Base-by-base conservation (phyloP, 2,329 filamentous ascomycete genomes). In the Phaeophleospora eucalypticola region DNA sequence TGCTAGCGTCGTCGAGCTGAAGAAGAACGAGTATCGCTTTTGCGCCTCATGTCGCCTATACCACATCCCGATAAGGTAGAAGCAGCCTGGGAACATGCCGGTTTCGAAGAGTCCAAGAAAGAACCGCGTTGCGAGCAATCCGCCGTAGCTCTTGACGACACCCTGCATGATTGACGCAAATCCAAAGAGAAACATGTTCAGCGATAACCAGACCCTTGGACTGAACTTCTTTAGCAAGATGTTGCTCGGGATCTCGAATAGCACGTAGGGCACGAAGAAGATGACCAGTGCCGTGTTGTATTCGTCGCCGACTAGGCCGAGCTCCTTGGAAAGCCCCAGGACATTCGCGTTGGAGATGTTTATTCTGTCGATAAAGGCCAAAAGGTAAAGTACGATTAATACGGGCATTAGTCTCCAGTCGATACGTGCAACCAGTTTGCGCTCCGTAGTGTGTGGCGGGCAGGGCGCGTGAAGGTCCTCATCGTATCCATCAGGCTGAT, bases 21-120 rank as follows among this genome's bases (percentile, higher is more conserved):
- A 97, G 76, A 97, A 97, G 74, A 97, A 90, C 14, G 84, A 87
- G 70, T 90, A 96, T 21, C 93, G 83, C 61, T 89, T 88, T 69
- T 97, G 91, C 2, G 90, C 89, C 69, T 97, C 93, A 36, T 76
- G 75, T 49, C 91, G 82, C 49, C 84, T 83, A 60, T 97, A 98
- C 89, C 87, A 94, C 83, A 91, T 91, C 48, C 87, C 53, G 7
- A 56, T 56, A 4, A 58, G 47, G 27, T 60, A 58, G 43, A 61
- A 60, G 50, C 81, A 84, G 27, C 84, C 85, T 2, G 84, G 84
- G 56, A 87, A 87, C 73, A 77, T 75, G 45, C 73, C 73, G 0
- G 71, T 61, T 43, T 65, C 74, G 46, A 73, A 73, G 1, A 79
- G 48, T 7, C 90, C 90, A 1, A 96, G 77, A 66, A 96, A 91